Conservation (phyloP, 2,329 filamentous ascomycete genomes). For the Aspergillus fumigatus region DNA sequence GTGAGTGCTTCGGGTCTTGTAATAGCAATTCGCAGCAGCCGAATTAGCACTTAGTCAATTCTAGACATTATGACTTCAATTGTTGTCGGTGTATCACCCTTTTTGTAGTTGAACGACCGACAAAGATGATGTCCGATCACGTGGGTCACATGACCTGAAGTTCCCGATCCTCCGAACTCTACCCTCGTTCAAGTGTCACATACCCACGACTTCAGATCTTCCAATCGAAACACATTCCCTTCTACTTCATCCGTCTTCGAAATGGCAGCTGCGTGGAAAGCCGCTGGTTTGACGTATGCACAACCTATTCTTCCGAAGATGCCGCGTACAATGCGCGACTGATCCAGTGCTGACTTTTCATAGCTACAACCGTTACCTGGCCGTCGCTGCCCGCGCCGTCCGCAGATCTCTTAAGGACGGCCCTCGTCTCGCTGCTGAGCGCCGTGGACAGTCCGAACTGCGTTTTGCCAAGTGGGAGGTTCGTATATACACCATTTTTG, state of each 20-base stretch:
- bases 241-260: slow-evolving; percentile 44
- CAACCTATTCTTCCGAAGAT: slow-evolving; percentile 20
- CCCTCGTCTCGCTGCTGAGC: slow-evolving; percentile 79
- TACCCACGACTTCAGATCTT: slow-evolving; percentile 24
- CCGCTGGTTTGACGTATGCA: slow-evolving; percentile 87
- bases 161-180: slow-evolving; percentile 33
- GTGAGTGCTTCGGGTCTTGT: background rate
- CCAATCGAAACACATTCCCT: slow-evolving; percentile 25
- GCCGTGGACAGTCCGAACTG: slow-evolving; percentile 82
- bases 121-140: background rate
- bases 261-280: slow-evolving; percentile 99
- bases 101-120: background rate
- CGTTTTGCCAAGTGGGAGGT: slow-evolving; percentile 95
- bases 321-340: slow-evolving; percentile 1
- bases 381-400: slow-evolving; percentile 88
- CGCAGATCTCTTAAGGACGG: slow-evolving; percentile 97
- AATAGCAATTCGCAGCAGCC: background rate
- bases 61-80: background rate
- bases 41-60: background rate
- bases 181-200: slow-evolving; percentile 29
- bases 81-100: background rate
- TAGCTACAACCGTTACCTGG: slow-evolving; percentile 99
- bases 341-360: slow-evolving; percentile 25
- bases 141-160: slow-evolving; percentile 19
- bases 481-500: slow-evolving; percentile 43